These are phyloP conservation scores for Bonia amplexicaulis DNA, from an alignment of 176 grass and related monocot genomes.

Conservation along the genomic window DNA sequence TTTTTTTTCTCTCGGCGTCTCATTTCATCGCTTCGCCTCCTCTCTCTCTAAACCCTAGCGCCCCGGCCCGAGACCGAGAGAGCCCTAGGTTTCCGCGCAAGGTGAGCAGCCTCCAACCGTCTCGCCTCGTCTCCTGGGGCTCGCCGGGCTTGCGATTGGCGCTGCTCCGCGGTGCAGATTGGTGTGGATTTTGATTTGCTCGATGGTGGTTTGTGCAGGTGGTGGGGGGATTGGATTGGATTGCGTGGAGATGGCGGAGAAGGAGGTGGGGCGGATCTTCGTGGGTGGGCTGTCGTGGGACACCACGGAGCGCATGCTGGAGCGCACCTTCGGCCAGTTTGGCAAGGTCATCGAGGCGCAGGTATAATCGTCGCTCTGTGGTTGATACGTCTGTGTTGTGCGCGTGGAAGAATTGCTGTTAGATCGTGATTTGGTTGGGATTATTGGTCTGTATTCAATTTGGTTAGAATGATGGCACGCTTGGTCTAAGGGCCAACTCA, in stretches of 20 bases:
- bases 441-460: neutral
- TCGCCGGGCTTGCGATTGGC: neutral
- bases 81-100: conserved; percentile 21
- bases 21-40: neutral
- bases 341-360: conserved; percentile 82
- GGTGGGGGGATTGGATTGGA: neutral
- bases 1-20: neutral
- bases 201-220: conserved; percentile 14
- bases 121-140: neutral
- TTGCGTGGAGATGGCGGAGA: conserved; percentile 50
- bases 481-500: neutral
- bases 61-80: neutral
- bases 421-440: neutral
- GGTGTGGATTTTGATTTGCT: neutral
- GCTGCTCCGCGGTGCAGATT: neutral
- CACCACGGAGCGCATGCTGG: conserved; percentile 68
- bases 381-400: neutral
- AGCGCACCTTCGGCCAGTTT: conserved; percentile 61
- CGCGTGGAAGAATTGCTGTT: neutral
- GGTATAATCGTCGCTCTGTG: conserved; percentile 23
- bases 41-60: conserved; percentile 43
- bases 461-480: neutral
- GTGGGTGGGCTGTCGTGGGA: conserved; percentile 85
- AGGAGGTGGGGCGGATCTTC: conserved; percentile 81
- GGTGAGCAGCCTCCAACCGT: conserved; percentile 6